Percentiles rank a stretch among this genome's conserved stretches.
phyloP scores from a whole-genome alignment of 495 filamentous ascomycete genomes.

The Cercophora samala region DNA sequence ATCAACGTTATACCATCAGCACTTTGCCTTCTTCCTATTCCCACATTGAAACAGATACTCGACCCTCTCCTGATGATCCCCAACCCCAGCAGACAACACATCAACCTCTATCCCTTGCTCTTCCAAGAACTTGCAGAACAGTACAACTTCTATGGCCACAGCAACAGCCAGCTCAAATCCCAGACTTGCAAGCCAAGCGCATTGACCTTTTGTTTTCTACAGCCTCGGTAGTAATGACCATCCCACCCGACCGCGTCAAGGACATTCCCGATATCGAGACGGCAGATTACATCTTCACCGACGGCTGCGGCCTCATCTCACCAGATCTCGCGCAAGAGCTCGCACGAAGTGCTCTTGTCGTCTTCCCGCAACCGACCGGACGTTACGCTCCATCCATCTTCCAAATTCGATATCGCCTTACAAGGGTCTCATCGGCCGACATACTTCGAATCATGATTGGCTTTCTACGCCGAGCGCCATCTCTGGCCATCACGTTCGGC shows the following conservation, averaged over 20 bases:
- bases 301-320: slow-evolving; percentile 50
- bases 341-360: slow-evolving; percentile 34
- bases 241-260: slow-evolving; percentile 40
- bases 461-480: no score
- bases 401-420: slow-evolving; percentile 43
- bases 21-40: no score
- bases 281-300: slow-evolving; percentile 48
- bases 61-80: no score
- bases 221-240: slow-evolving; percentile 36
- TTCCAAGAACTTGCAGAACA: no score
- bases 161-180: slow-evolving; percentile 54
- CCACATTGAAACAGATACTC: no score
- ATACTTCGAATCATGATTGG: no score
- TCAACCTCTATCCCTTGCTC: no score
- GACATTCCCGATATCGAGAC: slow-evolving; percentile 48
- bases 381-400: slow-evolving; percentile 50
- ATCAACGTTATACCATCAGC: no score
- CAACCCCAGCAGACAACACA: no score
- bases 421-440: no score
- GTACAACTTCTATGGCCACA: slow-evolving; percentile 28
- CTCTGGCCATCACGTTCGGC: no score
- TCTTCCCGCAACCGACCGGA: slow-evolving; percentile 37
- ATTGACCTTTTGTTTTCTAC: slow-evolving; percentile 50
- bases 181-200: slow-evolving; percentile 47
- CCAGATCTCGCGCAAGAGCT: slow-evolving; percentile 37